These are phyloP conservation scores for Angophora floribunda DNA, from an alignment of 345 rosid genomes.

Conservation along the genomic window DNA sequence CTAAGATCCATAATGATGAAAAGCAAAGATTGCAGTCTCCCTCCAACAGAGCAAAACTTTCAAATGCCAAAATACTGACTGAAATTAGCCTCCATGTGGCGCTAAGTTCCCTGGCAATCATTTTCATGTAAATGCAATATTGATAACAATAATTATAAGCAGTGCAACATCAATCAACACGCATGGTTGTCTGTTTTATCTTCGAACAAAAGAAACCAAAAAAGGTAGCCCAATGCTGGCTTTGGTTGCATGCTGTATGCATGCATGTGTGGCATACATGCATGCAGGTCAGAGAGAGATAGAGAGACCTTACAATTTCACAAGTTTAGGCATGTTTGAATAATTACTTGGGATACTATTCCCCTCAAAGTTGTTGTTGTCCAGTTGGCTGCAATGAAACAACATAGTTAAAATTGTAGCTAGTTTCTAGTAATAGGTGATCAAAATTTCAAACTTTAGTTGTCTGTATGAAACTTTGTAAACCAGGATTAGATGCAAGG, in stretches of 20 bases:
- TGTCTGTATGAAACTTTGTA: neutral
- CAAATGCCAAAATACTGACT: neutral
- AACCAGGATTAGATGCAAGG: neutral
- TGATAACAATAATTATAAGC: neutral
- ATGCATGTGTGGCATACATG: neutral
- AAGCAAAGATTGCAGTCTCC: neutral
- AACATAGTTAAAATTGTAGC: neutral
- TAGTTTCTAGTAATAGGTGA: neutral
- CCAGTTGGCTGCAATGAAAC: slow-evolving; percentile 67
- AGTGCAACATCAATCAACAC: neutral
- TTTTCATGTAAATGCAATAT: neutral
- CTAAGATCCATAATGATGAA: neutral
- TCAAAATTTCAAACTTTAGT: neutral
- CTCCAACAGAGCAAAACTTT: neutral
- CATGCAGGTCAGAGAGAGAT: neutral
- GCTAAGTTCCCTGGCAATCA: neutral
- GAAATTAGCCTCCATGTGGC: neutral
- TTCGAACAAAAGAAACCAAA: neutral
- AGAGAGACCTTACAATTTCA: slow-evolving; percentile 63
- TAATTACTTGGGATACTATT: slow-evolving; percentile 60
- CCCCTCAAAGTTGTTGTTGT: slow-evolving; percentile 88
- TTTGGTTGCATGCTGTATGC: neutral
- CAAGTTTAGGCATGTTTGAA: slow-evolving; percentile 59
- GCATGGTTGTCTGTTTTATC: neutral
- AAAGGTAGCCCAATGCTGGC: neutral